Percentiles rank a stretch among this genome's conserved stretches.
These are phyloP conservation scores for Jaminaea rosea DNA, from an alignment of 1,284 basidiomycete species.

Conservation along the genomic window DNA sequence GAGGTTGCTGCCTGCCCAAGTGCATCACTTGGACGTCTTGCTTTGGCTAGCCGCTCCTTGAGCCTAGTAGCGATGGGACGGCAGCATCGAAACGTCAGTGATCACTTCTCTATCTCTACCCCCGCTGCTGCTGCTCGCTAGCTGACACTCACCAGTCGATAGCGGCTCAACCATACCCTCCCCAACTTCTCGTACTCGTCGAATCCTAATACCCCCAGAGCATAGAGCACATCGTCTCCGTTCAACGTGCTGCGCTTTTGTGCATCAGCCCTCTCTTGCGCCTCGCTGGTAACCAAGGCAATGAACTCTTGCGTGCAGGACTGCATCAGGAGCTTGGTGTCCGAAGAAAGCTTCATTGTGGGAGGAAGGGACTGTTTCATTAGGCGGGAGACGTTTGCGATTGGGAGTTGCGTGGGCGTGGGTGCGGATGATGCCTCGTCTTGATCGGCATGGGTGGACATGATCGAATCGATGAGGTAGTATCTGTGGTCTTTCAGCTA, in stretches of 20 bases:
- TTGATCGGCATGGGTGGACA: no score
- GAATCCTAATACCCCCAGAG: constrained; percentile 79
- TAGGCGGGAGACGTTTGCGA: constrained; percentile 87
- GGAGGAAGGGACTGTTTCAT: constrained; percentile 83
- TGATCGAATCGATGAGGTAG: no score
- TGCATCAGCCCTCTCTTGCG: constrained; percentile 73
- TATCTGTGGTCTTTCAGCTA: no score
- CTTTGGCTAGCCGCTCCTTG: no score
- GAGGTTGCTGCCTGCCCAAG: no score
- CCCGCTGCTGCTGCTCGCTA: no score
- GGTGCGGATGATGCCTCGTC: not conserved
- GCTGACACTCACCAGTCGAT: constrained; percentile 10
- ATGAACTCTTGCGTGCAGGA: constrained; percentile 95
- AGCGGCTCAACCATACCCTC: constrained; percentile 8
- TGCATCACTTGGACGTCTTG: no score
- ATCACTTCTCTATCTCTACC: no score
- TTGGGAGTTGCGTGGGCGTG: constrained; percentile 46
- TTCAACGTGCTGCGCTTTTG: constrained; percentile 83
- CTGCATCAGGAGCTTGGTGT: constrained; percentile 92
- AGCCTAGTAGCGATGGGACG: no score
- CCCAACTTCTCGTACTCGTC: constrained; percentile 74
- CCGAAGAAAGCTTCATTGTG: constrained; percentile 81
- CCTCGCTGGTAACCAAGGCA: constrained; percentile 83
- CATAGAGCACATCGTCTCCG: constrained; percentile 73
- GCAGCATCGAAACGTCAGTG: no score